Base-by-base conservation (phyloP, 345 rosid species). In the Streptanthus diversifolius region DNA sequence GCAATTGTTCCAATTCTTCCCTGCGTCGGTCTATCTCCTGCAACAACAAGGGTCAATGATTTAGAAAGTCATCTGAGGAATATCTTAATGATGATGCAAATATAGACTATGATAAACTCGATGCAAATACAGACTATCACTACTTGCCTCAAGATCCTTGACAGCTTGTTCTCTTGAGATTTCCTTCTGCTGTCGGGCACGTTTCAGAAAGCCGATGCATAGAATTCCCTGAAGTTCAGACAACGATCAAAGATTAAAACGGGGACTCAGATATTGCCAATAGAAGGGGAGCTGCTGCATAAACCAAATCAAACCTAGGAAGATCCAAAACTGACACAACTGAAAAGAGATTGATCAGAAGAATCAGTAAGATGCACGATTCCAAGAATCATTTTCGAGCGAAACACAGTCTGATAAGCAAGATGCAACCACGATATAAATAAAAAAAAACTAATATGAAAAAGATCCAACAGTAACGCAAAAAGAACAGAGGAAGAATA, bases 191-290 rank as follows among this genome's bases (percentile, higher is more conserved):
- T 86, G 93, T 15, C 88, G 86, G 33, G 91, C 71, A 49, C 95
- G 96, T 82, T 88, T 91, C 57, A 95, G 79, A 59, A 81, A 90
- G 75, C 96, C 97, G 7, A 95, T 86, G 88, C 99, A 95, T 36
- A 91, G 74, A 68, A 95, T 57, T 63, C 99, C 99, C 97, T 95
- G 78, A 58, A 47, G 68, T 43, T 29, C 22, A 57, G 55, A 63
- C 17, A 70, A 48, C 1, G 6, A 71, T 33, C 63, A 40, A 44
- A 22, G n/a, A 66, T 33, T 36, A 18, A 66, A 73, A 44, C 25
- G 8, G 12, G 14, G n/a, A 40, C 32, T 36, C 24, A 33, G 27
- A 35, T 14, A 51, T 65, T 39, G 27, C 13, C 48, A 24, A 17
- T 24, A 10, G 22, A 48, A 36, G 18, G 52, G 30, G 8, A 64